Evolutionary conservation across 1,284 basidiomycete genomes (phyloP).

Genomic region (Sporisorium reilianum): DNA sequence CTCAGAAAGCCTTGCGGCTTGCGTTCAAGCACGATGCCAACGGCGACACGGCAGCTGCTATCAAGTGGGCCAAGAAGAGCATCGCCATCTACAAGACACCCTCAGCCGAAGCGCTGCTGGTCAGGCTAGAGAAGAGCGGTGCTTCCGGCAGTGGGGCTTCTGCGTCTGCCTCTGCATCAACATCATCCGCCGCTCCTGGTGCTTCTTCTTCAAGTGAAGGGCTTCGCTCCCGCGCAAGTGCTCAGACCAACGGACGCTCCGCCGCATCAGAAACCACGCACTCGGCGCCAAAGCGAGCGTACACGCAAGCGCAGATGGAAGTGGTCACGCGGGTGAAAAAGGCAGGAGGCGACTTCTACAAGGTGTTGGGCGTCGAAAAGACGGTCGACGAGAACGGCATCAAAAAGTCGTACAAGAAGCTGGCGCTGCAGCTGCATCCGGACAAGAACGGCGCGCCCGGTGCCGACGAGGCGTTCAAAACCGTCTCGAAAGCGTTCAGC

Average conservation of each 20-base stretch:
- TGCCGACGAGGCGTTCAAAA: conserved; percentile 98
- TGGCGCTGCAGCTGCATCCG: conserved; percentile 92
- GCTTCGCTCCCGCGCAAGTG: conserved; percentile 70
- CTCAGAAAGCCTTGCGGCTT: conserved; percentile 62
- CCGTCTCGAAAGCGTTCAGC: conserved; percentile 98
- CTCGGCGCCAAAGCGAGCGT: conserved; percentile 77
- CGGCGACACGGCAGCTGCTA: conserved; percentile 73
- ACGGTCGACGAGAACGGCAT: conserved; percentile 81
- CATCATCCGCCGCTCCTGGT: conserved; percentile 73
- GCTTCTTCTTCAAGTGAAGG: conserved; percentile 74
- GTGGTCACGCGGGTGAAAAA: conserved; percentile 86
- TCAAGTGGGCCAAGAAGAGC: conserved; percentile 91
- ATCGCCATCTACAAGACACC: conserved; percentile 84
- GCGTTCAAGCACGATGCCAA: conserved; percentile 63
- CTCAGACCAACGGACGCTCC: conserved; percentile 66
- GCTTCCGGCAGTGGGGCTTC: conserved; percentile 69
- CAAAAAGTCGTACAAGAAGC: conserved; percentile 98
- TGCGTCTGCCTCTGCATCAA: conserved; percentile 69
- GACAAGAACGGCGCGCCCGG: conserved; percentile 98
- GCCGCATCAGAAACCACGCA: conserved; percentile 66
- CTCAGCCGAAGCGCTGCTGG: conserved; percentile 79
- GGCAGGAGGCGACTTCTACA: conserved; percentile 92
- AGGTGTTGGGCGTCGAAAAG: conserved; percentile 86
- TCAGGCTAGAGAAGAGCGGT: conserved; percentile 72
- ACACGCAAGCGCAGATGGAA: conserved; percentile 84